Percentiles rank a stretch among this genome's conserved stretches.
Evolutionary conservation across 2,329 filamentous ascomycete genomes (phyloP).

Genomic region (Trichophyton verrucosum): DNA sequence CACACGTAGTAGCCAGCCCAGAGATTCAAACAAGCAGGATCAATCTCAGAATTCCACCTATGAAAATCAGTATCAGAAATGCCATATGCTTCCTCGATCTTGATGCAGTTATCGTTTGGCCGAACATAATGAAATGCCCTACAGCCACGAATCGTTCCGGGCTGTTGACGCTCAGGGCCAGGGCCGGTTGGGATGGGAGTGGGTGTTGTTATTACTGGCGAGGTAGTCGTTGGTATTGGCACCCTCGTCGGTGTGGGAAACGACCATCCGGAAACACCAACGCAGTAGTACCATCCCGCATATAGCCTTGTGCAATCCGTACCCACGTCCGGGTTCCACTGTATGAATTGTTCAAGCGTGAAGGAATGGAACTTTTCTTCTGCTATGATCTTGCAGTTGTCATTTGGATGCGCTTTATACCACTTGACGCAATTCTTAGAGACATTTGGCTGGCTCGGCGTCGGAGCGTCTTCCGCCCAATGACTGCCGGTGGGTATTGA

Average conservation of each 20-base stretch:
- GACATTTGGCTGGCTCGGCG: neutral
- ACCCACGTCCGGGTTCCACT: slow-evolving; percentile 4
- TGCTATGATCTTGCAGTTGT: slow-evolving; percentile 1
- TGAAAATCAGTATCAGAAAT: slow-evolving; percentile 2
- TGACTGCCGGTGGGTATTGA: neutral
- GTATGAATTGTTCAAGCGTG: neutral
- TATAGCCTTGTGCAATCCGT: neutral
- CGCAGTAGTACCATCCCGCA: slow-evolving; percentile 4
- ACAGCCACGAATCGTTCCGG: slow-evolving; percentile 3
- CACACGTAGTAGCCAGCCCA: slow-evolving; percentile 5
- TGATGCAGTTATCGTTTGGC: neutral
- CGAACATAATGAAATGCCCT: slow-evolving; percentile 2
- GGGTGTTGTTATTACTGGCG: neutral
- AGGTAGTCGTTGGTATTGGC: neutral
- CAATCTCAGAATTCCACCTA: neutral
- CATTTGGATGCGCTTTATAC: neutral
- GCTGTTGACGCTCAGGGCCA: slow-evolving; percentile 2
- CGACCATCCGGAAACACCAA: neutral
- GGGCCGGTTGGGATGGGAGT: neutral
- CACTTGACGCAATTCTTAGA: neutral
- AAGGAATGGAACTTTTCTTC: neutral
- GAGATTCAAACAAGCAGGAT: neutral
- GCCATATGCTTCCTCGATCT: neutral
- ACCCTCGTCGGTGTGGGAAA: neutral
- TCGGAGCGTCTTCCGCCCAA: neutral